Conservation (phyloP, 1,139 yeast species). For the Hanseniaspora sp. region DNA sequence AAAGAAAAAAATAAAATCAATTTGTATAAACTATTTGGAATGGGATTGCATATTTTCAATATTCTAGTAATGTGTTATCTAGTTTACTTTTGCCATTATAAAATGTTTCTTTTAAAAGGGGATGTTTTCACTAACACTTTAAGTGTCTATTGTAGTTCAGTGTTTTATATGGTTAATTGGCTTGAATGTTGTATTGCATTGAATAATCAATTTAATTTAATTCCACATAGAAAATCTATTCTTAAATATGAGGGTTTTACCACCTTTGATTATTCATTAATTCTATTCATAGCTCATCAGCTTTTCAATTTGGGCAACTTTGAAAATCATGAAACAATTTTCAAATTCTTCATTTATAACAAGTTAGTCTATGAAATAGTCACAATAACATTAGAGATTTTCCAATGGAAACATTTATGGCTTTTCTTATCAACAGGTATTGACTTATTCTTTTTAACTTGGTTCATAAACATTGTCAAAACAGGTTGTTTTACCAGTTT, state of each 20-base stretch:
- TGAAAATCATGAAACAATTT: neutral
- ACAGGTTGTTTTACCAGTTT: slow-evolving; percentile 16
- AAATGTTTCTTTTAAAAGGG: neutral
- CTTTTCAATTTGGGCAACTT: neutral
- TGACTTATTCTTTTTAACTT: slow-evolving; percentile 1
- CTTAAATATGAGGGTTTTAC: slow-evolving; percentile 12
- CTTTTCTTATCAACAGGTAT: neutral
- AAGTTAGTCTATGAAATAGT: slow-evolving; percentile 10
- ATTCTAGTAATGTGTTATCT: neutral
- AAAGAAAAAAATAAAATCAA: neutral
- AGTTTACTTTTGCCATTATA: neutral
- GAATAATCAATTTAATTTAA: slow-evolving; percentile 8
- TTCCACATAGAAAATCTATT: slow-evolving; percentile 13
- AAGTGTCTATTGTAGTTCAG: neutral
- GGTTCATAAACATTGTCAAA: slow-evolving; percentile 6
- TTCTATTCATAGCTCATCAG: neutral
- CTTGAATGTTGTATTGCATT: slow-evolving; percentile 10
- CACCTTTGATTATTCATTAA: slow-evolving; percentile 11
- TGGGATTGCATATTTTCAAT: neutral
- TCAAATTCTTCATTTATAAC: slow-evolving; percentile 11
- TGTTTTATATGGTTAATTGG: slow-evolving; percentile 11
- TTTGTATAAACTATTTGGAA: neutral
- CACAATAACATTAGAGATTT: slow-evolving; percentile 6
- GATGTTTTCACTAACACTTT: neutral
- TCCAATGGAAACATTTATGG: slow-evolving; percentile 7